Evolutionary conservation across 768 basidiomycete genomes (phyloP), one percentile per base, ranked within the genome.

Genomic region (Auriscalpium orientale): DNA sequence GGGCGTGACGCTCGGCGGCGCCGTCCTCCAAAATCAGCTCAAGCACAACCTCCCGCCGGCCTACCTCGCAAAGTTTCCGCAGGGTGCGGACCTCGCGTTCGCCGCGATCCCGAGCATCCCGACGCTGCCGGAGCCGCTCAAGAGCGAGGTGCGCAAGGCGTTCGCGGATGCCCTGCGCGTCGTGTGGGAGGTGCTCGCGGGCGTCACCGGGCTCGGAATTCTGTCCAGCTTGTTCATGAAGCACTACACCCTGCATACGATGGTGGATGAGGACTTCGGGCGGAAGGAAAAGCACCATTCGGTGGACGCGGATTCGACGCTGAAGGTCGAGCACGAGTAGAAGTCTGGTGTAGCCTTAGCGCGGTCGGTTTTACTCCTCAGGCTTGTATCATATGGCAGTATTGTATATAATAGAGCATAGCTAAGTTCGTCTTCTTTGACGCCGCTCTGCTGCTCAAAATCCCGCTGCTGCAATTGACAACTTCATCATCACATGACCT

Each of bases 1-100:
- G 61, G 75, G 73, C 18, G 67, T 75, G 50, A 64, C 67, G 11
- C 64, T 76, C 51, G 72, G 72, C 2, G 63, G 66, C 9, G 67
- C 68, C 0, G 54, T 74, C 40, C 65, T 76, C 8, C 69, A 72
- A 54, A 76, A 75, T 62, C 43, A 68, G 55, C 69, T 77, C 21
- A 34, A 40, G 3, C 58, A 56, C 18, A 48, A 53, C 0, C 65
- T 76, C 0, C 73, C 76, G 0, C 34, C 49, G 1, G 58, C 51
- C 4, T 68, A 73, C 49, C 37, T 62, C 8, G 51, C 57, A 0
- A 13, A 54, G 28, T 58, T 70, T 51, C 63, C 64, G 1, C 48
- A 56, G n/a, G 62, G 65, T 21, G 56, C 57, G 15, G 61, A 65
- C 21, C 54, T 67, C 44, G 49, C 64, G 40, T 57, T 48, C 35